Conservation (phyloP, 306 rosid species). For the Quercus dentata region DNA sequence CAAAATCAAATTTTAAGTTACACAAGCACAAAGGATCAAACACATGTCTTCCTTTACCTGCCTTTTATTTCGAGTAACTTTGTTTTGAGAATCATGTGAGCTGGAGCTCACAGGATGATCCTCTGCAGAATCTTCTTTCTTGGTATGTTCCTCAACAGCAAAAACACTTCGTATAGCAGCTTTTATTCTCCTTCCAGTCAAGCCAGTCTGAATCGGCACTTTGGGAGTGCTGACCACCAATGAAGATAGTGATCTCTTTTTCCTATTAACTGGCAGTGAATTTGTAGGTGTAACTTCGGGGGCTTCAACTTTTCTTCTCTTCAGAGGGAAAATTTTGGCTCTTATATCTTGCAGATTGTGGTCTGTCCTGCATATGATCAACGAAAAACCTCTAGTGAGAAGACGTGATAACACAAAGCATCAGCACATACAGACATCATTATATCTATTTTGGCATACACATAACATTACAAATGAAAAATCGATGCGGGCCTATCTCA, state of each 20-base stretch:
- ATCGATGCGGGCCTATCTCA: background rate
- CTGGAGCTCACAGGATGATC: constrained; percentile 54
- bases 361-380: constrained; percentile 75
- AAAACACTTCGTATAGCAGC: constrained; percentile 53
- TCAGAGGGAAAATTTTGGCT: constrained; percentile 79
- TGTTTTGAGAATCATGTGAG: constrained; percentile 45
- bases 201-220: constrained; percentile 64
- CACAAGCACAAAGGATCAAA: background rate
- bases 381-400: constrained; percentile 2
- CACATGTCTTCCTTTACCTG: constrained; percentile 30
- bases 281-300: constrained; percentile 59
- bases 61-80: constrained; percentile 33
- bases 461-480: background rate
- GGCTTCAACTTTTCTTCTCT: constrained; percentile 49
- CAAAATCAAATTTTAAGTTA: background rate
- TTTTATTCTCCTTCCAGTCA: constrained; percentile 90
- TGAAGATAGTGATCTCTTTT: constrained; percentile 95
- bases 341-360: constrained; percentile 96
- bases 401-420: constrained; percentile 7
- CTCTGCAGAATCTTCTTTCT: constrained; percentile 59
- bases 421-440: background rate
- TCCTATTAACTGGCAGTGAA: constrained; percentile 75
- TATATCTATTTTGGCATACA: background rate
- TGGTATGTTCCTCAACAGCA: constrained; percentile 45
- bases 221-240: constrained; percentile 89